Conservation (phyloP, 208 protist genomes). For the Leptomonas seymouri region DNA sequence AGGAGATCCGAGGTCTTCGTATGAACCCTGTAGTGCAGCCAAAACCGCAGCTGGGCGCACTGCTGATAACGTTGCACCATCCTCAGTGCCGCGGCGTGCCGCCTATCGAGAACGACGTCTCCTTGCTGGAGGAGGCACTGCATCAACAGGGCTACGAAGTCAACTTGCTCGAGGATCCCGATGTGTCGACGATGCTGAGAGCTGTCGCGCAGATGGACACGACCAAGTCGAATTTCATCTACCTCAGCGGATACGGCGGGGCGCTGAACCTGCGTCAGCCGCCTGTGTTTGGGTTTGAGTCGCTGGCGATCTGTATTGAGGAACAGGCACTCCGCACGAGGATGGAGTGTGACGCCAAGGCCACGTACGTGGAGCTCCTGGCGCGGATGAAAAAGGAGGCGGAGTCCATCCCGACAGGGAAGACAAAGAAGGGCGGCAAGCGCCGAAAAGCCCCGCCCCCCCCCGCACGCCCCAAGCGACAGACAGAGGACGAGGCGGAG, state of each 20-base stretch:
- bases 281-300: slow-evolving; percentile 55
- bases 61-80: slow-evolving; percentile 77
- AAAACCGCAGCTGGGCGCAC: slow-evolving; percentile 61
- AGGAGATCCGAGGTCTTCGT: slow-evolving; percentile 76
- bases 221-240: slow-evolving; percentile 74
- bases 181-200: slow-evolving; percentile 50
- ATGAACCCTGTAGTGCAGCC: slow-evolving; percentile 70
- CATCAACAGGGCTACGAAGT: slow-evolving; percentile 81
- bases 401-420: slow-evolving; percentile 41
- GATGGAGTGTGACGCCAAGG: slow-evolving; percentile 50
- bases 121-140: slow-evolving; percentile 56
- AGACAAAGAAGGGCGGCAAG: slow-evolving; percentile 60
- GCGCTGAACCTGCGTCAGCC: slow-evolving; percentile 72
- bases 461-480: slow-evolving; percentile 39
- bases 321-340: slow-evolving; percentile 55
- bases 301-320: slow-evolving; percentile 60
- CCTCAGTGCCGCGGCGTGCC: slow-evolving; percentile 48
- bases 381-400: slow-evolving; percentile 38
- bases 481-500: slow-evolving; percentile 58
- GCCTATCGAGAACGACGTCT: slow-evolving; percentile 40
- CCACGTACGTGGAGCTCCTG: slow-evolving; percentile 38
- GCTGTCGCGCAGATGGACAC: slow-evolving; percentile 62
- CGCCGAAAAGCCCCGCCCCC: slow-evolving; percentile 35
- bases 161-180: slow-evolving; percentile 53
- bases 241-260: slow-evolving; percentile 88